A percentile compares a stretch with the other conserved stretches of the same genome.
These are phyloP conservation scores for Schizophyllum commune DNA, from an alignment of 1,284 basidiomycete genomes.

Conservation along the genomic window DNA sequence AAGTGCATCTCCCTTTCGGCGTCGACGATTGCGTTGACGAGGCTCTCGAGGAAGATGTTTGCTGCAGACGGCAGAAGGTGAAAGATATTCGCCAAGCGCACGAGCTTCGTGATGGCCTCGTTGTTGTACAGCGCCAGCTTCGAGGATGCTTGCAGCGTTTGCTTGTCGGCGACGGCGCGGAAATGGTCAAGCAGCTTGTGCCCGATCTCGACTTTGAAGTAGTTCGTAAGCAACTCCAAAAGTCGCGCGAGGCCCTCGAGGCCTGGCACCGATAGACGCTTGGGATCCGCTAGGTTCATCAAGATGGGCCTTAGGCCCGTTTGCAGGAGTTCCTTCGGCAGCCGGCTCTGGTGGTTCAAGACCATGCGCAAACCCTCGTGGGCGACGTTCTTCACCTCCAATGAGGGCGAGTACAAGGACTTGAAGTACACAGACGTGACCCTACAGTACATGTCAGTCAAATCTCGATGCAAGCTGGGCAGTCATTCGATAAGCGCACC, in stretches of 20 bases:
- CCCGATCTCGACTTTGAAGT: constrained; percentile 99
- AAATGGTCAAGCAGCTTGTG: constrained; percentile 97
- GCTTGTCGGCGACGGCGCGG: constrained; percentile 79
- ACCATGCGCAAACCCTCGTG: constrained; percentile 92
- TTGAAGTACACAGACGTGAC: constrained; percentile 98
- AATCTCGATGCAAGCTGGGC: background rate
- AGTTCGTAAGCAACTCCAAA: constrained; percentile 92
- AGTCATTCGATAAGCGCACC: constrained; percentile 37
- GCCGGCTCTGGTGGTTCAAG: constrained; percentile 81
- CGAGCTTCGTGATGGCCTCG: constrained; percentile 88
- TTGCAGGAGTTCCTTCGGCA: constrained; percentile 95
- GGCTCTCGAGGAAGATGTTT: constrained; percentile 84
- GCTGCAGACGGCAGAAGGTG: constrained; percentile 91
- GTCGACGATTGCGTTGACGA: constrained; percentile 87
- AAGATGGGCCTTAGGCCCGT: constrained; percentile 93
- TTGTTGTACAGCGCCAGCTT: constrained; percentile 80
- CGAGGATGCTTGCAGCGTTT: constrained; percentile 76
- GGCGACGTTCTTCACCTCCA: constrained; percentile 93
- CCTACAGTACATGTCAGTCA: constrained; percentile 30
- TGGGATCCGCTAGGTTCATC: constrained; percentile 97
- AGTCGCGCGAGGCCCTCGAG: constrained; percentile 94
- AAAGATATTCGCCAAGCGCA: constrained; percentile 94
- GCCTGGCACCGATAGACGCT: constrained; percentile 90
- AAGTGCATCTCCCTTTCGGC: constrained; percentile 91
- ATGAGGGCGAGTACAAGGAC: constrained; percentile 90